Percentiles rank a stretch among this genome's conserved stretches.
Evolutionary conservation across 228 moss, liverwort and hornwort genomes (phyloP).

Genomic region (Sphagnum fallax): DNA sequence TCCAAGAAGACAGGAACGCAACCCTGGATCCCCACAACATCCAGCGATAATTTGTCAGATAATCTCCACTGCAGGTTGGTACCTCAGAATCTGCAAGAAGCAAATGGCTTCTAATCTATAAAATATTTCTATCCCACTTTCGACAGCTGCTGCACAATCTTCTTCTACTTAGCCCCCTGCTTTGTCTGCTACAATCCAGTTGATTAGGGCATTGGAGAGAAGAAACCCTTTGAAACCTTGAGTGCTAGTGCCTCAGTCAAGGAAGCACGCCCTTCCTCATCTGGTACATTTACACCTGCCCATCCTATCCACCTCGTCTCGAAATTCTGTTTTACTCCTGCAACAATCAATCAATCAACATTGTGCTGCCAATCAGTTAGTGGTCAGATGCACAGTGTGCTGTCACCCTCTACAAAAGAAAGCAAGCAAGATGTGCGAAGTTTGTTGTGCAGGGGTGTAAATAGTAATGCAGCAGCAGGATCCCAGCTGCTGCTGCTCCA

Average conservation of each 20-base stretch:
- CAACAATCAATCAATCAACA: neutral
- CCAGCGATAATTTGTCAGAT: neutral
- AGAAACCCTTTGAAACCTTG: constrained; percentile 17
- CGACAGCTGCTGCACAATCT: neutral
- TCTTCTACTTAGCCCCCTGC: neutral
- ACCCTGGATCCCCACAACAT: constrained; percentile 27
- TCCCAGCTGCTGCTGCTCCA: too few species aligned
- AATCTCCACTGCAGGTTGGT: neutral
- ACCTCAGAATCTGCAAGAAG: neutral
- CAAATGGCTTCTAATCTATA: neutral
- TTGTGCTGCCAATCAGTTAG: too few species aligned
- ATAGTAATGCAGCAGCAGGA: too few species aligned
- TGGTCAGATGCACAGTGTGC: too few species aligned
- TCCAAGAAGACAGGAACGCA: constrained; percentile 85
- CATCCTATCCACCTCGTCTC: constrained; percentile 83
- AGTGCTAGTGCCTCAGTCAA: constrained; percentile 49
- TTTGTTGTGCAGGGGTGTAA: too few species aligned
- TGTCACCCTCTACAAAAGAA: too few species aligned
- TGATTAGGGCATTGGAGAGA: neutral
- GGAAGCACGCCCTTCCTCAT: constrained; percentile 41
- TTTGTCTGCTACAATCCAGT: neutral
- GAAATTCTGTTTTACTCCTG: constrained; percentile 64
- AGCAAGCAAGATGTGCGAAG: too few species aligned
- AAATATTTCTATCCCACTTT: neutral
- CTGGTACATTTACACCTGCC: constrained; percentile 67